A percentile compares a stretch with the other conserved stretches of the same genome.
Evolutionary conservation across 2,329 filamentous ascomycete genomes (phyloP).

Genomic region (Fusarium pseudograminearum): DNA sequence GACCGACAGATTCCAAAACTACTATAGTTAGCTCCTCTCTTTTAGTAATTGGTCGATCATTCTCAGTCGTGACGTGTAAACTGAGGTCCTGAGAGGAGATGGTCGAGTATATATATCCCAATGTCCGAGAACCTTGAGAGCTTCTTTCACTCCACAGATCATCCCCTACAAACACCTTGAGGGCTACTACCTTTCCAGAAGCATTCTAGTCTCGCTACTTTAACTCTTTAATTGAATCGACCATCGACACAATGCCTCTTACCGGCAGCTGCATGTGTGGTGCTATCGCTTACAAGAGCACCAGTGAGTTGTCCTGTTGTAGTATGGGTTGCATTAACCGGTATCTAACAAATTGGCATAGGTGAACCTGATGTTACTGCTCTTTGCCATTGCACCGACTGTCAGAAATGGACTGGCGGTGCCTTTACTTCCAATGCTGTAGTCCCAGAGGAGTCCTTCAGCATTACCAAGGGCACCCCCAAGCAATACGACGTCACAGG

Average conservation of each 20-base stretch:
- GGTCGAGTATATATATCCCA: slow-evolving; percentile 37
- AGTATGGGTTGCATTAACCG: neutral
- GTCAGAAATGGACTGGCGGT: slow-evolving; percentile 68
- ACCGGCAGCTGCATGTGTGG: slow-evolving; percentile 55
- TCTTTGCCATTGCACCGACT: slow-evolving; percentile 66
- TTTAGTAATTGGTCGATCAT: slow-evolving; percentile 1
- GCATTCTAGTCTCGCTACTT: slow-evolving; percentile 15
- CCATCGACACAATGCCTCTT: slow-evolving; percentile 36
- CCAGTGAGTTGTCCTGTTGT: slow-evolving; percentile 43
- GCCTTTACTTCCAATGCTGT: slow-evolving; percentile 67
- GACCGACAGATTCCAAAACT: slow-evolving; percentile 24
- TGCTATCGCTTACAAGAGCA: slow-evolving; percentile 51
- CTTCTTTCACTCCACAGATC: slow-evolving; percentile 27
- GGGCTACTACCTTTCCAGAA: slow-evolving; percentile 17
- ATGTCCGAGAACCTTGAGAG: slow-evolving; percentile 42
- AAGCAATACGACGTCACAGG: slow-evolving; percentile 62
- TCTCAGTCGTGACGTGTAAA: slow-evolving; percentile 11
- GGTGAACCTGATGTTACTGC: slow-evolving; percentile 58
- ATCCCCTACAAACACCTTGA: slow-evolving; percentile 33
- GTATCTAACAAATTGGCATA: slow-evolving; percentile 33
- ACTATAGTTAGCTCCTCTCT: slow-evolving; percentile 8
- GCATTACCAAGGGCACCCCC: slow-evolving; percentile 62
- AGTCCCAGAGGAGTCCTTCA: slow-evolving; percentile 60
- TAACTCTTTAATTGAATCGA: neutral
- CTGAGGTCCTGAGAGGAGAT: neutral